phyloP scores from a whole-genome alignment of 2,329 filamentous ascomycete genomes.

The Phialophora tarda region DNA sequence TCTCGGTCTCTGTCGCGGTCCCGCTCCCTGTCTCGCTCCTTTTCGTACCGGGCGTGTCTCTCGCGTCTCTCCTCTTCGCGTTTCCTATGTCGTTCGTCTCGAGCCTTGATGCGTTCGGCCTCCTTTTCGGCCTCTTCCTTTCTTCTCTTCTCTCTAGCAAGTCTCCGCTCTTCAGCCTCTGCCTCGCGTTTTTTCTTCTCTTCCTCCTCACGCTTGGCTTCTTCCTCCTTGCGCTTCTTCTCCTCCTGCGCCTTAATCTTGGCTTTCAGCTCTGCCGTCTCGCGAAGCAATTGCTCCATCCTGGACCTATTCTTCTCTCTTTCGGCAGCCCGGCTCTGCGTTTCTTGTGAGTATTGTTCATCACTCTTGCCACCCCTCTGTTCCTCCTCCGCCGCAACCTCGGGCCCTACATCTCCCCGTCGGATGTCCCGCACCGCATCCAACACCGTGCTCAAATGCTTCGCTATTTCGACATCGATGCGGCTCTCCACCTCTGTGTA shows the following conservation, averaged over 20 bases:
- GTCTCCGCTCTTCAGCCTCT: constrained; percentile 54
- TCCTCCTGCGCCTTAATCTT: constrained; percentile 53
- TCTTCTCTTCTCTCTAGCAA: constrained; percentile 55
- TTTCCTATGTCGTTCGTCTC: constrained; percentile 53
- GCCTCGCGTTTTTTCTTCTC: constrained; percentile 52
- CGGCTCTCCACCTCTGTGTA: constrained; percentile 64
- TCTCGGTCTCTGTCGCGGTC: constrained; percentile 42
- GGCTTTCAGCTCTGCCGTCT: constrained; percentile 57
- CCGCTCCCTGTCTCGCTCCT: constrained; percentile 43
- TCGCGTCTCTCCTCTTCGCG: constrained; percentile 54
- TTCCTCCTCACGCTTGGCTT: constrained; percentile 50
- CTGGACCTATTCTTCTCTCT: constrained; percentile 53
- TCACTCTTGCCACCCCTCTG: constrained; percentile 63
- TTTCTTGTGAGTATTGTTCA: constrained; percentile 63
- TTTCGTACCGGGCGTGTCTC: constrained; percentile 44
- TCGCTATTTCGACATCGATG: constrained; percentile 60
- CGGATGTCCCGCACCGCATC: constrained; percentile 63
- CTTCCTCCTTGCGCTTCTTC: constrained; percentile 44
- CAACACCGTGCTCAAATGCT: constrained; percentile 61
- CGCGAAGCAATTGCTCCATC: constrained; percentile 56
- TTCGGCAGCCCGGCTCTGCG: constrained; percentile 58
- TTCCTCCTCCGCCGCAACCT: constrained; percentile 59
- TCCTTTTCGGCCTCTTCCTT: constrained; percentile 60
- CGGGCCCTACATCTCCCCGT: constrained; percentile 63
- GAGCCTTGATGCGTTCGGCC: constrained; percentile 59